Conservation (phyloP, 1,139 yeast species). For the Hemisphaericaspora xylanilytica region DNA sequence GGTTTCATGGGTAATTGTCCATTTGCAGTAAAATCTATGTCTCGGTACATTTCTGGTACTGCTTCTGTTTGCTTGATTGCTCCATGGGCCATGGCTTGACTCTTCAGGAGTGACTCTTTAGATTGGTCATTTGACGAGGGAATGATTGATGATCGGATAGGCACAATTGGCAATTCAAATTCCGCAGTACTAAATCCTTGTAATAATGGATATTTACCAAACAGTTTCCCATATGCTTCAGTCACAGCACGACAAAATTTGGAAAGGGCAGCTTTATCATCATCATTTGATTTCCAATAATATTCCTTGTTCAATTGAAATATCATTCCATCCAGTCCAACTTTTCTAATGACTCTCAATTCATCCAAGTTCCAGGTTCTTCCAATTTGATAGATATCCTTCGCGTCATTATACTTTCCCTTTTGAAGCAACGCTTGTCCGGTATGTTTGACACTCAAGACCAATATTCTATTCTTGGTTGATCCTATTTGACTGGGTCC, state of each 20-base stretch:
- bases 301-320: constrained; percentile 73
- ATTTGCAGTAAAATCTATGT: constrained; percentile 43
- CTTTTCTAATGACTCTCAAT: constrained; percentile 53
- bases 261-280: constrained; percentile 59
- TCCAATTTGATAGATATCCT: constrained; percentile 77
- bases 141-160: constrained; percentile 6
- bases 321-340: constrained; percentile 55
- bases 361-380: constrained; percentile 90
- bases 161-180: constrained; percentile 30
- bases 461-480: constrained; percentile 40
- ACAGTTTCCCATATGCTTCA: constrained; percentile 63
- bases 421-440: constrained; percentile 80
- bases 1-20: constrained; percentile 45
- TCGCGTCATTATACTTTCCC: constrained; percentile 76
- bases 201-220: constrained; percentile 63
- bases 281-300: constrained; percentile 73
- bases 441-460: constrained; percentile 39
- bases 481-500: constrained; percentile 30
- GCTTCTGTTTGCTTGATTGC: not conserved
- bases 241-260: constrained; percentile 62
- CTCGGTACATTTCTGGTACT: constrained; percentile 25
- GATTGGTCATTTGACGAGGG: constrained; percentile 26
- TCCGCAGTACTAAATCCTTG: constrained; percentile 36
- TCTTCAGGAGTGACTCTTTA: constrained; percentile 9
- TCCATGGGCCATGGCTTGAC: constrained; percentile 17